These are phyloP conservation scores for Helianthus tuberosus DNA, from an alignment of 129 eudicot species.

Conservation along the genomic window DNA sequence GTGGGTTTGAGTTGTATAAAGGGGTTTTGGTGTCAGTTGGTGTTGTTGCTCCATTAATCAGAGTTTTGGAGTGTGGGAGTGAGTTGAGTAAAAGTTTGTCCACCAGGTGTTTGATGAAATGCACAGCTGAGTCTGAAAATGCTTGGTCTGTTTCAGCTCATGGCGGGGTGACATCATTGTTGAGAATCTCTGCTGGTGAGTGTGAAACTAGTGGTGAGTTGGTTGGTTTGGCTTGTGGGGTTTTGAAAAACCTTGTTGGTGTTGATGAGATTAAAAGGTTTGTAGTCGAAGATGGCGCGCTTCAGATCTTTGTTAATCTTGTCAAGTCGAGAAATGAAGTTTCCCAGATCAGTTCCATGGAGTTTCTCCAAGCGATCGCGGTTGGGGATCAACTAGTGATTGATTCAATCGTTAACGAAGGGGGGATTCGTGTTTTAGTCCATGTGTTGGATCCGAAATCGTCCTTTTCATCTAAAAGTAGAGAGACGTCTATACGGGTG, in stretches of 20 bases:
- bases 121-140: neutral
- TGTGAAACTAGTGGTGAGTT: neutral
- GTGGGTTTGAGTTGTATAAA: neutral
- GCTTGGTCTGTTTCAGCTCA: neutral
- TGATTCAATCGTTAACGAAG: constrained; percentile 42
- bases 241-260: neutral
- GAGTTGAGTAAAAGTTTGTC: neutral
- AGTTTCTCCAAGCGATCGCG: constrained; percentile 52
- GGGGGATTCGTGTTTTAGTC: constrained; percentile 44
- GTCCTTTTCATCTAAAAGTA: constrained; percentile 19
- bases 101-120: neutral
- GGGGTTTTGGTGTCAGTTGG: neutral
- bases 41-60: neutral
- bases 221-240: neutral
- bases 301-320: neutral
- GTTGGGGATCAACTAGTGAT: constrained; percentile 38
- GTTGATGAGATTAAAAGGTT: neutral
- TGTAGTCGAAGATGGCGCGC: neutral
- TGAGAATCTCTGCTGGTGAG: neutral
- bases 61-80: neutral
- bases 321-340: neutral
- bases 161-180: neutral
- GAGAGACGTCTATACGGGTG: constrained; percentile 50
- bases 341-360: constrained; percentile 37
- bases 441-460: constrained; percentile 40